Conservation (phyloP, 345 rosid genomes). For the Citrus unshiu region DNA sequence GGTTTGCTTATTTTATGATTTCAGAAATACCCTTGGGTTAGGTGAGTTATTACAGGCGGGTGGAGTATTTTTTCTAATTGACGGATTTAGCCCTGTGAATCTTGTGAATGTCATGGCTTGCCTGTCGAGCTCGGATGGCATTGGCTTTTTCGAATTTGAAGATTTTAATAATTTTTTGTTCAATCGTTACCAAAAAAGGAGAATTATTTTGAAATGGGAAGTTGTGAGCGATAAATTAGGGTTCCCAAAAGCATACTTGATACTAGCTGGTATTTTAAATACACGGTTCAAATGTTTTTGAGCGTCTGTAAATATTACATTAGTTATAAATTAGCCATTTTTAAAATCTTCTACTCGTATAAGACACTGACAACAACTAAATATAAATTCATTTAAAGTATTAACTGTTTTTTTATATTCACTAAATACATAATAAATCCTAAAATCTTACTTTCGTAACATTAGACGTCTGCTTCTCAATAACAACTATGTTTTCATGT, state of each 20-base stretch:
- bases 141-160: not conserved
- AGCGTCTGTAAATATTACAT: too few relatives aligned
- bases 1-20: not conserved
- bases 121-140: not conserved
- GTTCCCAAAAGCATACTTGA: too few relatives aligned
- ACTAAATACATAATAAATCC: too few relatives aligned
- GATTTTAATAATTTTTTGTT: not conserved
- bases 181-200: not conserved
- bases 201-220: not conserved
- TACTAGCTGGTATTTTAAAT: too few relatives aligned
- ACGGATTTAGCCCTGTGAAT: slow-evolving; percentile 6
- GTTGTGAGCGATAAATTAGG: not conserved
- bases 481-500: too few relatives aligned
- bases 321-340: too few relatives aligned
- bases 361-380: too few relatives aligned
- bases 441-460: too few relatives aligned
- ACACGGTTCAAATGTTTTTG: too few relatives aligned
- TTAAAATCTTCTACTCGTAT: too few relatives aligned
- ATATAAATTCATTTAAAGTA: too few relatives aligned
- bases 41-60: not conserved
- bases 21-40: slow-evolving; percentile 16
- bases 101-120: not conserved
- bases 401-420: accelerated
- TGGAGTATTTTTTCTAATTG: not conserved
- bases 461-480: too few relatives aligned